These are phyloP conservation scores for Penicillium bovifimosum DNA, from an alignment of 495 filamentous ascomycete genomes.

Conservation along the genomic window DNA sequence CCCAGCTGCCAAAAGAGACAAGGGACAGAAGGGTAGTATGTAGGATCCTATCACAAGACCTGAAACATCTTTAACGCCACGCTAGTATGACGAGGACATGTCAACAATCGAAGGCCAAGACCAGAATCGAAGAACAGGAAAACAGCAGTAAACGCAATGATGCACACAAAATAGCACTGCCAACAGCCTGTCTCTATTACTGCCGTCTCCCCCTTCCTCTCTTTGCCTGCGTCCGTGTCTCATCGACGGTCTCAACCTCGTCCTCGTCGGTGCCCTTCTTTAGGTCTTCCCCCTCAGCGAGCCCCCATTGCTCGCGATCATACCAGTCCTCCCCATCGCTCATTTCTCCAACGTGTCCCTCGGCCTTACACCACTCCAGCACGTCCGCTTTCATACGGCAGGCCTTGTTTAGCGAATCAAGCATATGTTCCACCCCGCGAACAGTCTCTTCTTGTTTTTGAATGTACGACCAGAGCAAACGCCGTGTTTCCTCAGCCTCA, in stretches of 20 bases:
- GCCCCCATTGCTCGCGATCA: slow-evolving; percentile 80
- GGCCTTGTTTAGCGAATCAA: slow-evolving; percentile 68
- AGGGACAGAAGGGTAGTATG: background rate
- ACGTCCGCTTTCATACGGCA: slow-evolving; percentile 75
- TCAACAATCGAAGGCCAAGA: background rate
- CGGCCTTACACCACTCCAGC: slow-evolving; percentile 80
- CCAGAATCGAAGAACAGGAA: background rate
- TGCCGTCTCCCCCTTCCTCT: slow-evolving; percentile 40
- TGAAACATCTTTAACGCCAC: slow-evolving; percentile 26
- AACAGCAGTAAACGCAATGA: background rate
- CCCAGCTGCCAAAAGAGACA: background rate
- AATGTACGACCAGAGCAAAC: slow-evolving; percentile 75
- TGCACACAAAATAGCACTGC: background rate
- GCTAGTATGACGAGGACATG: slow-evolving; percentile 15
- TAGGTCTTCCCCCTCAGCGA: slow-evolving; percentile 66
- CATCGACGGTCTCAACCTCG: slow-evolving; percentile 67
- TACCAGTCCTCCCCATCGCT: slow-evolving; percentile 97
- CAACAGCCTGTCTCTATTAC: slow-evolving; percentile 13
- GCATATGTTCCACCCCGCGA: slow-evolving; percentile 69
- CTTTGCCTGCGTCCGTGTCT: slow-evolving; percentile 72
- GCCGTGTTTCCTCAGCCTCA: slow-evolving; percentile 86
- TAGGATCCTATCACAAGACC: background rate
- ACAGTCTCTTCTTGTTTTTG: slow-evolving; percentile 96
- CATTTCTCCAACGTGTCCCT: slow-evolving; percentile 79
- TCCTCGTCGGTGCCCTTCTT: slow-evolving; percentile 92